Evolutionary conservation across 768 basidiomycete genomes (phyloP).

Genomic region (Mycena rebaudengoi): DNA sequence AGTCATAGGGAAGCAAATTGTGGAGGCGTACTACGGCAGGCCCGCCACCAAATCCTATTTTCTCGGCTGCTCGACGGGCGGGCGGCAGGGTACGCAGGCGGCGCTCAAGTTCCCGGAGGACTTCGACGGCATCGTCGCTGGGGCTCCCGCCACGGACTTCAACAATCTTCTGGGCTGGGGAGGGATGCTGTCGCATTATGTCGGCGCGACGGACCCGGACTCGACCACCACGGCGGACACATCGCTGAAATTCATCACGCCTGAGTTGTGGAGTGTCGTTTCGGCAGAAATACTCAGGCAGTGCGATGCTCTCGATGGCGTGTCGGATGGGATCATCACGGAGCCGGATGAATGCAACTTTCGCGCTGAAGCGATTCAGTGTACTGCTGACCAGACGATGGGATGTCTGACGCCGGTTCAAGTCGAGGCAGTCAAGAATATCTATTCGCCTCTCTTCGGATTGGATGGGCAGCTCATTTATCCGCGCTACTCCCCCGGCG

Average conservation of each 20-base stretch:
- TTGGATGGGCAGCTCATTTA: slow-evolving; percentile 14
- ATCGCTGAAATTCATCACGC: slow-evolving; percentile 21
- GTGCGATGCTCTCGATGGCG: slow-evolving; percentile 15
- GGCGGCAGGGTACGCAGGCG: neutral
- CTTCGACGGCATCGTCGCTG: slow-evolving; percentile 34
- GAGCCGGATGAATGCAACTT: slow-evolving; percentile 33
- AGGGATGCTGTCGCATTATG: neutral
- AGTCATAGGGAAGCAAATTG: slow-evolving; percentile 28
- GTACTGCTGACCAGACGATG: neutral
- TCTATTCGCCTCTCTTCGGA: slow-evolving; percentile 27
- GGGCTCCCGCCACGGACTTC: slow-evolving; percentile 23
- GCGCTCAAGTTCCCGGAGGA: no score
- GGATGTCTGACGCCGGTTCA: slow-evolving; percentile 28
- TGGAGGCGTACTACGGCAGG: slow-evolving; percentile 25
- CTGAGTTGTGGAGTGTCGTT: slow-evolving; percentile 25
- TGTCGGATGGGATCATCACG: slow-evolving; percentile 28
- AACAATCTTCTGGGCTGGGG: neutral
- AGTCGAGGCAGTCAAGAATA: slow-evolving; percentile 19
- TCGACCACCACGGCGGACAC: neutral
- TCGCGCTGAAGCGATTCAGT: slow-evolving; percentile 21
- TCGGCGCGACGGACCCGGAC: neutral
- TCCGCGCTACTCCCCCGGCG: slow-evolving; percentile 26
- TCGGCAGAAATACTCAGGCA: slow-evolving; percentile 28
- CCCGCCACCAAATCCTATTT: slow-evolving; percentile 29
- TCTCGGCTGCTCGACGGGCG: neutral